Evolutionary conservation across 331 rosid genomes (phyloP), one percentile per base, ranked within the genome.

Genomic region (Telfairia occidentalis): DNA sequence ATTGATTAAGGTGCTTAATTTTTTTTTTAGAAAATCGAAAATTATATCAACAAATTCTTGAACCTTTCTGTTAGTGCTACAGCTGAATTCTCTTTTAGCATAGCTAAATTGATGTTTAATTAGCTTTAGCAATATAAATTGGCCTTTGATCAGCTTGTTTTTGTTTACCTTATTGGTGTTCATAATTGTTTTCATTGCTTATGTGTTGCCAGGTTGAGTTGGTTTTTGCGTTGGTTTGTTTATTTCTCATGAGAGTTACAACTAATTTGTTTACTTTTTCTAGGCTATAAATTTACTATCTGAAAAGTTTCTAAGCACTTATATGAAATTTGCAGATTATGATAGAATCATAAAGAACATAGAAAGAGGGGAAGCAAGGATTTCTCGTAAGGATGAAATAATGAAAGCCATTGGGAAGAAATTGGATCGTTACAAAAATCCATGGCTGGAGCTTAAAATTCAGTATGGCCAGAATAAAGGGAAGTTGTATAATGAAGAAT

Each of bases 351-450:
- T 94, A 32, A 94, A 94, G 79, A 94, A 94, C 85, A 94, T 94
- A 18, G 98, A 94, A 86, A 91, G 97, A 82, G 98, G 98, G 57
- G 98, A 94, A 85, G 95, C 96, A 0, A 88, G 98, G 81, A 94
- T 94, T 80, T 89, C 98, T 23, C 90, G 97, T 40, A 94, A 94
- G 71, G 98, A 94, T 79, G 97, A 94, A 86, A 94, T 94, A 81
- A 94, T 91, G 98, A 94, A 94, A 83, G 98, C 98, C 73, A 91
- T 94, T 81, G 98, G 96, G 66, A 94, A 94, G 88, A 94, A 94
- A 85, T 78, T 94, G 89, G 96, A 91, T 70, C 92, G 97, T 64
- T 94, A 94, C 87, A 94, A 88, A 90, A 94, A 94, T 84, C 98
- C 98, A 12, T 94, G 98, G 98, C 82, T 91, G 75, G 98, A 94